A percentile compares a stretch with the other conserved stretches of the same genome.
These are phyloP conservation scores for Spongiforma sp. DNA, from an alignment of 1,284 basidiomycete genomes.

Conservation along the genomic window DNA sequence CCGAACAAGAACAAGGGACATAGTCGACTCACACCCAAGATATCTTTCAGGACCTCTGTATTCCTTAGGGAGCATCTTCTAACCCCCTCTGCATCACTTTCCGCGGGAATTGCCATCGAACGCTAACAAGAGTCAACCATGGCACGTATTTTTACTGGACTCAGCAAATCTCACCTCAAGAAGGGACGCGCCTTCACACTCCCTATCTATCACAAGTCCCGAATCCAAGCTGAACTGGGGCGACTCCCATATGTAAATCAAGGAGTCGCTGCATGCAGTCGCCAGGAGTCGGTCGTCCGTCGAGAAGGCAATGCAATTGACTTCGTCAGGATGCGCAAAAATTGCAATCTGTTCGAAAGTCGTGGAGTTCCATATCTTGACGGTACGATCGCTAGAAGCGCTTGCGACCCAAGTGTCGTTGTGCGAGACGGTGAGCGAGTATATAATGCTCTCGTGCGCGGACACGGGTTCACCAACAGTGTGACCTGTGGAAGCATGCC, in stretches of 20 bases:
- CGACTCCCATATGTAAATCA: conserved; percentile 33
- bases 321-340: conserved; percentile 26
- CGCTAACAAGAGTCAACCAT: conserved; percentile 18
- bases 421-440: conserved; percentile 34
- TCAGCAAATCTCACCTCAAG: conserved; percentile 28
- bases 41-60: conserved; percentile 15
- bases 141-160: conserved; percentile 1
- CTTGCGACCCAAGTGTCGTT: conserved; percentile 32
- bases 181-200: conserved; percentile 26
- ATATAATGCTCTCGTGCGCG: conserved; percentile 32
- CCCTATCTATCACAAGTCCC: conserved; percentile 31
- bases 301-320: conserved; percentile 33
- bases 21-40: conserved; percentile 23
- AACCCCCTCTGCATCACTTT: conserved; percentile 9
- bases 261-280: conserved; percentile 30
- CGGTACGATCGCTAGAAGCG: conserved; percentile 34
- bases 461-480: conserved; percentile 27
- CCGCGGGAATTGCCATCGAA: conserved; percentile 4
- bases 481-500: conserved; percentile 27
- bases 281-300: conserved; percentile 33
- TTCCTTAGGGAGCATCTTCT: conserved; percentile 2
- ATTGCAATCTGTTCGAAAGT: conserved; percentile 32
- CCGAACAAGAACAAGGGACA: background rate
- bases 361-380: conserved; percentile 37
- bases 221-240: conserved; percentile 35